Conservation (phyloP, 2,329 filamentous ascomycete species). For the Cordyceps pruinosa region DNA sequence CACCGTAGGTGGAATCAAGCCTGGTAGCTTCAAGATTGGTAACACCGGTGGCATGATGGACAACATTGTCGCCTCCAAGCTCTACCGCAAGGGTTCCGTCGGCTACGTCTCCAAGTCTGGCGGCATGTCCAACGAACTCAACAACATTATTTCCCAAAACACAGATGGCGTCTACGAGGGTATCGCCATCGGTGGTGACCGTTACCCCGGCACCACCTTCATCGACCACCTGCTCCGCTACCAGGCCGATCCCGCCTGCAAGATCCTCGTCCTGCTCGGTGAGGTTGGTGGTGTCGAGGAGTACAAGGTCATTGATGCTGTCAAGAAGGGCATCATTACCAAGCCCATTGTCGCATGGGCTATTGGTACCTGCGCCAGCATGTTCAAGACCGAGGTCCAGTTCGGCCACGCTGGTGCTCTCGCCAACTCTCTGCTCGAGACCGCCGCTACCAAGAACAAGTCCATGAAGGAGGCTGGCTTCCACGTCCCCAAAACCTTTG, state of each 20-base stretch:
- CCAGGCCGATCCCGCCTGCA: conserved; percentile 94
- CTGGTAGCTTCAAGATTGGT: conserved; percentile 98
- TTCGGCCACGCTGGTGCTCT: conserved; percentile 98
- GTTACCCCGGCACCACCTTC: conserved; percentile 98
- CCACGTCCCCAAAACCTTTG: conserved; percentile 90
- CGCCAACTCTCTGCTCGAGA: conserved; percentile 99
- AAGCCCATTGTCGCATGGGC: conserved; percentile 99
- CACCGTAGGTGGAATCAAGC: conserved; percentile 98
- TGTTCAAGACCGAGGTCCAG: conserved; percentile 99
- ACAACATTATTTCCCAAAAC: conserved; percentile 97
- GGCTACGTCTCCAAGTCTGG: conserved; percentile 99
- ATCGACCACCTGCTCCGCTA: conserved; percentile 97
- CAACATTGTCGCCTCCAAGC: conserved; percentile 99
- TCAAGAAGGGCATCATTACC: conserved; percentile 88
- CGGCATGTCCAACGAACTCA: conserved; percentile 99
- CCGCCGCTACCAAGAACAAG: conserved; percentile 93
- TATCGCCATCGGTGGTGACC: conserved; percentile 97
- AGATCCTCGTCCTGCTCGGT: conserved; percentile 91
- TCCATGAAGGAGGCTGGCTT: conserved; percentile 92
- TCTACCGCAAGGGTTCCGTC: conserved; percentile 98
- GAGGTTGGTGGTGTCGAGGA: conserved; percentile 99
- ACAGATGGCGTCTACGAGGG: conserved; percentile 98
- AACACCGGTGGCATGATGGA: conserved; percentile 99
- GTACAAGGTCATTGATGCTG: conserved; percentile 98
- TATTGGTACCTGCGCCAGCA: conserved; percentile 96